Conservation (phyloP, 495 filamentous ascomycete genomes). For the Talaromyces proteolyticus region DNA sequence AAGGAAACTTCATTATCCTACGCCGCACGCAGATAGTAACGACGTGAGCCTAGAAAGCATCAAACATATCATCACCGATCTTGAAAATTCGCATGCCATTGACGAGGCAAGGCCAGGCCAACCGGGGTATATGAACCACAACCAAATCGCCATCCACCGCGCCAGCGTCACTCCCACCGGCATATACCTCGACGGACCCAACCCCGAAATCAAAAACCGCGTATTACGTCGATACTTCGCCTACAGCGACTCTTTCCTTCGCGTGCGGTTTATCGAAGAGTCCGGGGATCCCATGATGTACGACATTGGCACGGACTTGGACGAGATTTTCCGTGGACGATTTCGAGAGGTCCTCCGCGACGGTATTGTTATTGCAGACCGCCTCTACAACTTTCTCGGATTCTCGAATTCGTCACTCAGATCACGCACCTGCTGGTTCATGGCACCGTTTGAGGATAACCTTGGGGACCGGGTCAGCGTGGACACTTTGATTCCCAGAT, state of each 20-base stretch:
- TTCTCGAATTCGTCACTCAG: constrained; percentile 79
- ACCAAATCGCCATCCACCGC: constrained; percentile 43
- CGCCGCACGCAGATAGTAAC: constrained; percentile 5
- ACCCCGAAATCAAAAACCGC: constrained; percentile 64
- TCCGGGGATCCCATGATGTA: constrained; percentile 57
- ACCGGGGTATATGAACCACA: constrained; percentile 2
- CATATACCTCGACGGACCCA: constrained; percentile 63
- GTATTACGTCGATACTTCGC: constrained; percentile 64
- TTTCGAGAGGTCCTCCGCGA: constrained; percentile 51
- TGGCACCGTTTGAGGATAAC: constrained; percentile 56
- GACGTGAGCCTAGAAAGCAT: not conserved
- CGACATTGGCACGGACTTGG: constrained; percentile 45
- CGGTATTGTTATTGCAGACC: constrained; percentile 57
- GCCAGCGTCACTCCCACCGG: constrained; percentile 64
- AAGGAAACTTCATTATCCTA: constrained; percentile 2
- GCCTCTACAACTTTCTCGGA: constrained; percentile 62
- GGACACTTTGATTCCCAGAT: constrained; percentile 45
- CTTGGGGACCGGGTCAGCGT: constrained; percentile 34
- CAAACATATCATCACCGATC: not conserved
- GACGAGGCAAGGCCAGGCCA: constrained; percentile 1
- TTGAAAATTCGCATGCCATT: constrained; percentile 3
- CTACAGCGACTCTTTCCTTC: constrained; percentile 59
- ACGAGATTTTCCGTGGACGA: constrained; percentile 40
- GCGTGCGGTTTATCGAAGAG: constrained; percentile 70
- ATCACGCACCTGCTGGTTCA: constrained; percentile 35